Evolutionary conservation across 805 yeast species (phyloP).

Genomic region (Naumovozyma baii): DNA sequence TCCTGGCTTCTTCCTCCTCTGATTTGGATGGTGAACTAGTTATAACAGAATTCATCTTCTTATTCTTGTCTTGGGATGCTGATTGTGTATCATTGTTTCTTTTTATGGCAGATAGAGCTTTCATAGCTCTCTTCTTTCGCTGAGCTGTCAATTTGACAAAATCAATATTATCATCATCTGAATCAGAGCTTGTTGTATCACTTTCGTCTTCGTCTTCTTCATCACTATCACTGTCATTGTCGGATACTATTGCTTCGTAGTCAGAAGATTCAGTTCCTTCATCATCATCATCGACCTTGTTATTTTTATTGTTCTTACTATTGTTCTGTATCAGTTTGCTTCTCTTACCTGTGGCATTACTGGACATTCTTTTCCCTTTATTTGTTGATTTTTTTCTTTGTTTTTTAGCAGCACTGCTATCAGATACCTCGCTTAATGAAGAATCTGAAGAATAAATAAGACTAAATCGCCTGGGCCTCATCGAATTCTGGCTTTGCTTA

Average conservation of each 20-base stretch:
- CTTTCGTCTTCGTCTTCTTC: conserved; percentile 33
- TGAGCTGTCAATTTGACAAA: conserved; percentile 64
- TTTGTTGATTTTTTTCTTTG: conserved; percentile 23
- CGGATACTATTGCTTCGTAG: conserved; percentile 21
- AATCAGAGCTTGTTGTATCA: conserved; percentile 38
- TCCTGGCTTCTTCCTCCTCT: conserved; percentile 1
- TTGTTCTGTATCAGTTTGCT: conserved; percentile 31
- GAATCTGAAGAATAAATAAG: conserved; percentile 37
- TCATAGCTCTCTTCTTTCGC: conserved; percentile 47
- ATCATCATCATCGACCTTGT: conserved; percentile 15
- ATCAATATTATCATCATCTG: conserved; percentile 62
- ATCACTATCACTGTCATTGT: conserved; percentile 20
- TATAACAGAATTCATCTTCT: background rate
- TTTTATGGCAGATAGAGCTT: conserved; percentile 34
- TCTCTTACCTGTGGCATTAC: conserved; percentile 24
- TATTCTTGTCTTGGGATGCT: no score
- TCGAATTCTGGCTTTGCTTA: background rate
- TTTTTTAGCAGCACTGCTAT: conserved; percentile 18
- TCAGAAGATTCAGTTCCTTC: conserved; percentile 20
- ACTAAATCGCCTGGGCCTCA: conserved; percentile 35
- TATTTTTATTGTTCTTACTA: conserved; percentile 20
- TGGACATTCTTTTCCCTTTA: conserved; percentile 17
- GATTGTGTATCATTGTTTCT: conserved; percentile 9
- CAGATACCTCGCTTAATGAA: conserved; percentile 31
- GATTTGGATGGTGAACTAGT: background rate